Evolutionary conservation across 2,329 filamentous ascomycete species (phyloP).

Genomic region (Alternaria gansuensis): DNA sequence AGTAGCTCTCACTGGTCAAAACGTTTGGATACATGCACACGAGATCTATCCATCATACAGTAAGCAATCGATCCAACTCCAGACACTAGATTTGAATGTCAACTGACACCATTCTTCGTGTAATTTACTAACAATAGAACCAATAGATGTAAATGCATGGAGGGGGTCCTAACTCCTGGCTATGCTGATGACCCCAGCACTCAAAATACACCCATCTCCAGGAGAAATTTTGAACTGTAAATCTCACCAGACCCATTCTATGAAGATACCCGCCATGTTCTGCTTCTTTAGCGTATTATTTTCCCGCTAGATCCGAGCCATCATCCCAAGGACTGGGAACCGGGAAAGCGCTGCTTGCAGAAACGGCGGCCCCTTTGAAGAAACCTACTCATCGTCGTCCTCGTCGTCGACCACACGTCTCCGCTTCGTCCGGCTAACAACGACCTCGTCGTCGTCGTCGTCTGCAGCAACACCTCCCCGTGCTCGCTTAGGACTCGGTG

Average conservation of each 20-base stretch:
- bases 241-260: neutral
- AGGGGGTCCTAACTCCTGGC: slow-evolving; percentile 31
- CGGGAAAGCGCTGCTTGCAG: neutral
- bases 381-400: slow-evolving; percentile 56
- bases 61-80: neutral
- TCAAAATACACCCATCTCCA: neutral
- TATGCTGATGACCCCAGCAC: slow-evolving; percentile 32
- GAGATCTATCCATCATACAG: slow-evolving; percentile 51
- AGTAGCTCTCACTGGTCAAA: slow-evolving; percentile 41
- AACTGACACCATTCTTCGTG: neutral
- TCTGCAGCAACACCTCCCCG: slow-evolving; percentile 40
- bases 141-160: slow-evolving; percentile 17
- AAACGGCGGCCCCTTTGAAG: neutral
- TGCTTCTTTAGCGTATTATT: neutral
- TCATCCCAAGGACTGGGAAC: neutral
- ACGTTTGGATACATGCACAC: slow-evolving; percentile 57
- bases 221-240: neutral
- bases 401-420: slow-evolving; percentile 59
- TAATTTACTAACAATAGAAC: slow-evolving; percentile 1
- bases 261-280: neutral
- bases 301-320: neutral
- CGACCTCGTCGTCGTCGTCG: slow-evolving; percentile 49
- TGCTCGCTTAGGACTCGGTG: slow-evolving; percentile 54
- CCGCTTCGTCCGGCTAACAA: slow-evolving; percentile 49
- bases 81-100: neutral